A percentile compares a stretch with the other conserved stretches of the same genome.
These are phyloP conservation scores for Juncus effusus DNA, from an alignment of 176 grass and related monocot species.

Conservation along the genomic window DNA sequence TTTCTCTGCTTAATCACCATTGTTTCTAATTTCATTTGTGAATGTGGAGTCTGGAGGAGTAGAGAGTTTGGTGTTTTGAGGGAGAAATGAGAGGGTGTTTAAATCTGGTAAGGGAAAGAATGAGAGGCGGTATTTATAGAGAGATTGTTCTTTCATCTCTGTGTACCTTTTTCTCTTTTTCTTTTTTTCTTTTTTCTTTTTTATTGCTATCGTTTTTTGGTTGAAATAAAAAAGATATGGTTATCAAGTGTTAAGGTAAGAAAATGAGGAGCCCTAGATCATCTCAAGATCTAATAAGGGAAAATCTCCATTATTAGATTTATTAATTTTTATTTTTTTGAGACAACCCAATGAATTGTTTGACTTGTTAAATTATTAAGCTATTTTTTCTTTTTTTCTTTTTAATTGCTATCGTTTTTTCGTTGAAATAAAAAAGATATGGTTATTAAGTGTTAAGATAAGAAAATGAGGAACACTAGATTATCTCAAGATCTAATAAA, in stretches of 20 bases:
- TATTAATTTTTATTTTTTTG: no score
- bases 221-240: constrained; percentile 9
- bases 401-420: neutral
- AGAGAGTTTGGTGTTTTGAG: neutral
- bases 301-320: no score
- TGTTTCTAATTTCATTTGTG: constrained; percentile 44
- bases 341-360: no score
- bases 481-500: no score
- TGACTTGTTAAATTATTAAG: no score
- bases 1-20: constrained; percentile 40
- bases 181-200: constrained; percentile 6
- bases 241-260: neutral
- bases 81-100: constrained; percentile 1
- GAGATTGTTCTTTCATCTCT: neutral
- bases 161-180: neutral
- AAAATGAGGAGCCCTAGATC: no score
- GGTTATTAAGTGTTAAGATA: neutral
- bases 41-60: neutral
- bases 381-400: neutral
- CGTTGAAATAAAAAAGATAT: constrained; percentile 11
- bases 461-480: no score
- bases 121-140: constrained; percentile 21
- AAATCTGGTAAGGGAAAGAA: neutral
- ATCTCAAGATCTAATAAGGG: no score
- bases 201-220: neutral